A percentile compares a stretch with the other conserved stretches of the same genome.
These are phyloP conservation scores for Phytopythium litorale DNA, from an alignment of 352 stramenopile genomes.

Conservation along the genomic window DNA sequence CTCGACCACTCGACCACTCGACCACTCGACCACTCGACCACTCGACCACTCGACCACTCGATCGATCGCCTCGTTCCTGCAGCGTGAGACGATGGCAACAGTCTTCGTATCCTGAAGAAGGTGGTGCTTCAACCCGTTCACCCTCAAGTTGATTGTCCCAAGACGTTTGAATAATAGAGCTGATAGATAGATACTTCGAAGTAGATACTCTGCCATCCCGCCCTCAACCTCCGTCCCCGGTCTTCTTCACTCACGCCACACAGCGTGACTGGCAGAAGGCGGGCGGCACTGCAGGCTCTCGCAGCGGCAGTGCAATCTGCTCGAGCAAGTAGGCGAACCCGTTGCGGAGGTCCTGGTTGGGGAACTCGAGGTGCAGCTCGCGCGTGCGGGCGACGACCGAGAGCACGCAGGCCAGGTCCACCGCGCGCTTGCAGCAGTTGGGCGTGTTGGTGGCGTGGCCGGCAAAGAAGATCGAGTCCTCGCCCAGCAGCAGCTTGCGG, in stretches of 20 bases:
- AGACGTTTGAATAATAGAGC: conserved; percentile 4
- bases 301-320: conserved; percentile 54
- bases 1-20: too few relatives aligned
- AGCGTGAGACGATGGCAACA: too few relatives aligned
- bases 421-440: conserved; percentile 43
- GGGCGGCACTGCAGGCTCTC: conserved; percentile 6
- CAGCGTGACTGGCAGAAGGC: background rate
- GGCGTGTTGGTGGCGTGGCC: conserved; percentile 34
- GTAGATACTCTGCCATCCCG: background rate
- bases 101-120: too few relatives aligned
- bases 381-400: conserved; percentile 58
- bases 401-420: conserved; percentile 53
- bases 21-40: too few relatives aligned
- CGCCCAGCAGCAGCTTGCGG: conserved; percentile 33
- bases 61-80: too few relatives aligned
- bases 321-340: conserved; percentile 67
- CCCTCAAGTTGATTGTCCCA: background rate
- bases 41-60: too few relatives aligned
- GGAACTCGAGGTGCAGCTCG: conserved; percentile 68
- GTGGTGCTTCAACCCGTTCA: background rate
- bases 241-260: background rate
- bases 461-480: conserved; percentile 56
- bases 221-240: background rate
- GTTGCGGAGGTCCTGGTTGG: conserved; percentile 59
- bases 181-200: background rate